These are phyloP conservation scores for Lablab purpureus DNA, from an alignment of 306 rosid genomes.

Conservation along the genomic window DNA sequence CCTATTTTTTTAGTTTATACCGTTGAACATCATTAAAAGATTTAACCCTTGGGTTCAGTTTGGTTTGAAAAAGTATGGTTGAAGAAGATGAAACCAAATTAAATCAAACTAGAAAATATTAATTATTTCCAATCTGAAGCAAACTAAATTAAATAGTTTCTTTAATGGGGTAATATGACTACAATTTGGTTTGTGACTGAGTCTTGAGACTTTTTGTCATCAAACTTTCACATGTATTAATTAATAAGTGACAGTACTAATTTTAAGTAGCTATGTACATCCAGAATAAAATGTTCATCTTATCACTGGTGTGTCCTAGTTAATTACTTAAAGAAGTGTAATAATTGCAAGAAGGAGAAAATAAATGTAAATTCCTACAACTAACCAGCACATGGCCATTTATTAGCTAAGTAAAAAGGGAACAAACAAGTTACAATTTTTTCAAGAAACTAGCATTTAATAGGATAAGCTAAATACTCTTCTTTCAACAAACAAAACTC, in stretches of 20 bases:
- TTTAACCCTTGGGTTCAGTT: no score
- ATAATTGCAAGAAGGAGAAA: background rate
- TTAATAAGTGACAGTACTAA: background rate
- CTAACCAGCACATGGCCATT: constrained; percentile 14
- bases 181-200: background rate
- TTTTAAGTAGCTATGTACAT: background rate
- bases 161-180: no score
- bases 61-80: no score
- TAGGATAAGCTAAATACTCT: background rate
- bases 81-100: no score
- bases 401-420: background rate
- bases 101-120: no score
- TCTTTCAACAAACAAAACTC: background rate
- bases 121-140: no score
- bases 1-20: no score
- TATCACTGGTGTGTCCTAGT: background rate
- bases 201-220: background rate
- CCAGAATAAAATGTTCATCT: background rate
- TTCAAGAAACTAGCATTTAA: background rate
- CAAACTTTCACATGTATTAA: background rate
- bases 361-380: constrained; percentile 16
- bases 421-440: no score
- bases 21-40: no score
- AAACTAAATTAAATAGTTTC: no score
- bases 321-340: background rate